phyloP scores from a whole-genome alignment of 768 basidiomycete species.

The Coprinopsis cinerea region DNA sequence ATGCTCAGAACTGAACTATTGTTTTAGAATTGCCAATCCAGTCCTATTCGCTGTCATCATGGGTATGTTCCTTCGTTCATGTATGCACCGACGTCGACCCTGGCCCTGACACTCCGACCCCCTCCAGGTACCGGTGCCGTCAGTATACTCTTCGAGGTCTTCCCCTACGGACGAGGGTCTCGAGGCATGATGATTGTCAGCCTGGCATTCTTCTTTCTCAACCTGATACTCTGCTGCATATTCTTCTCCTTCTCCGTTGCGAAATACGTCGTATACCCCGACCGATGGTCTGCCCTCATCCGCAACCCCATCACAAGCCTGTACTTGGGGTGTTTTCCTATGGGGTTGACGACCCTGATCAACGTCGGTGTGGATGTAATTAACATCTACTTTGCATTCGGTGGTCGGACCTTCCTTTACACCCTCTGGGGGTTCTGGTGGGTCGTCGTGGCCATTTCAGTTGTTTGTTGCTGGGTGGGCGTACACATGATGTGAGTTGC shows the following conservation, averaged over 20 bases:
- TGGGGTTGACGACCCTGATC: slow-evolving; percentile 57
- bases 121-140: slow-evolving; percentile 42
- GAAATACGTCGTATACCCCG: slow-evolving; percentile 51
- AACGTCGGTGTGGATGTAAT: slow-evolving; percentile 42
- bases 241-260: slow-evolving; percentile 39
- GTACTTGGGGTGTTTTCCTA: slow-evolving; percentile 45
- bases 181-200: slow-evolving; percentile 31
- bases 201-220: slow-evolving; percentile 52
- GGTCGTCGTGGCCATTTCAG: slow-evolving; percentile 51
- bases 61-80: slow-evolving; percentile 24
- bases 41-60: slow-evolving; percentile 39
- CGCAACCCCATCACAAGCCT: slow-evolving; percentile 40
- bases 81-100: background rate
- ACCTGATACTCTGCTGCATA: slow-evolving; percentile 46
- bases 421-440: slow-evolving; percentile 65
- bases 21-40: slow-evolving; percentile 32
- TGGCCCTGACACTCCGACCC: too few relatives aligned
- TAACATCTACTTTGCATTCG: slow-evolving; percentile 39
- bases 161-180: slow-evolving; percentile 47
- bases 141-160: slow-evolving; percentile 48
- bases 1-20: background rate
- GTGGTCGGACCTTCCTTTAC: slow-evolving; percentile 47
- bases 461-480: slow-evolving; percentile 54
- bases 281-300: slow-evolving; percentile 34
- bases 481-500: slow-evolving; percentile 60